These are phyloP conservation scores for Apiotrichum gracile DNA, from an alignment of 1,284 basidiomycete species.

Conservation along the genomic window DNA sequence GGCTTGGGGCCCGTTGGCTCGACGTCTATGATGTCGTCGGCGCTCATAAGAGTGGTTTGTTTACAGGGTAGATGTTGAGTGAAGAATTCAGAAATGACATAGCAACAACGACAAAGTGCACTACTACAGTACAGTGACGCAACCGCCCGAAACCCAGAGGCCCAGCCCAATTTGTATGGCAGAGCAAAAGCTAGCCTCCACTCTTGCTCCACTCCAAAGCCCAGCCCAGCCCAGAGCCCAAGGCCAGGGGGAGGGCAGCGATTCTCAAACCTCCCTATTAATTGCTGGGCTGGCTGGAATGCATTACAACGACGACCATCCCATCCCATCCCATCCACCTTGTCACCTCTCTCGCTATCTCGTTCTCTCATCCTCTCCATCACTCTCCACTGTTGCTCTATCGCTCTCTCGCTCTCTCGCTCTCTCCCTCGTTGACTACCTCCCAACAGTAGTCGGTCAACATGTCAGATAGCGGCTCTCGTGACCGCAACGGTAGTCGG, in stretches of 20 bases:
- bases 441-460: constrained; percentile 10
- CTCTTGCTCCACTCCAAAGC: no score
- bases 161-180: no score
- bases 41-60: no score
- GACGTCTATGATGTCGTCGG: neutral
- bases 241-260: no score
- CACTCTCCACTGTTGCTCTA: neutral
- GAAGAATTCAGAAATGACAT: neutral
- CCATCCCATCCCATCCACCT: neutral
- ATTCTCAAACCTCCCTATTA: no score
- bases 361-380: no score
- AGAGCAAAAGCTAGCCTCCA: no score
- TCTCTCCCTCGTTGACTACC: neutral
- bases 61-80: neutral
- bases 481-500: neutral
- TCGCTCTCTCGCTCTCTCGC: neutral
- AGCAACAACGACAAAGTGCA: no score
- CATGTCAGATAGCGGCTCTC: neutral
- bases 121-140: no score
- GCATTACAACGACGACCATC: neutral
- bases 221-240: no score
- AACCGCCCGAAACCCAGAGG: neutral
- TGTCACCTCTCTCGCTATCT: neutral
- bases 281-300: no score
- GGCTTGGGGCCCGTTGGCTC: constrained; percentile 15